Base-by-base conservation (phyloP, 257 asterid genomes). In the Salvia rosmarinus region DNA sequence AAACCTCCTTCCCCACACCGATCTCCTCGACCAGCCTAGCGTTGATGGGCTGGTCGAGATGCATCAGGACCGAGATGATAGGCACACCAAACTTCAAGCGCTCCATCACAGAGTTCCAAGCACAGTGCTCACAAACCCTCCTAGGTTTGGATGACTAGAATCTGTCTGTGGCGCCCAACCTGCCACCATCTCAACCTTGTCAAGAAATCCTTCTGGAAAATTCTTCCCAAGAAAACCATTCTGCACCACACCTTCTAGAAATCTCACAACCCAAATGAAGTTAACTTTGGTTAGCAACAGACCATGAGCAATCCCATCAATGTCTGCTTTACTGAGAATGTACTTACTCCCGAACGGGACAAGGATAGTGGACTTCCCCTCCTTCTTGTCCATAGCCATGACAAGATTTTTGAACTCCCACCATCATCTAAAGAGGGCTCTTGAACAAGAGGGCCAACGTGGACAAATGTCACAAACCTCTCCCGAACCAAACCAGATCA, bases 191-290 rank as follows among this genome's bases (percentile, higher is more conserved):
- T 39, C 69, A 9, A 82, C 77, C 72, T 66, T 82, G 9, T 66
- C 78, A 5, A 72, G 35, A 65, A 77, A 82, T 6, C 85, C 82
- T 49, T n/a, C 28, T 14, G 89, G 86, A 43, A 84, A 44, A 28
- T 63, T 64, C 19, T 71, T 63, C 71, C 64, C 73, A 4, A 70
- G 56, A 10, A 35, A 19, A n/a, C 73, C 77, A n/a, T 46, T 43
- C 6, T 10, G 11, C 30, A 39, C 73, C 67, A 12, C 51, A 0
- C 55, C 64, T 7, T 74, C 76, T 0, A 79, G 83, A 68, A 85
- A 85, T 82, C 87, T 68, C 10, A 73, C 63, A 5, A 81, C 88
- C 90, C 90, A 85, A 14, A 85, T 56, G 69, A 85, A 85, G 40
- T 84, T 80, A 10, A 77, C 67, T 0, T 32, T 52, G 66, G 80